Evolutionary conservation across 345 rosid genomes (phyloP).

Genomic region (Schrenkiella parvula): DNA sequence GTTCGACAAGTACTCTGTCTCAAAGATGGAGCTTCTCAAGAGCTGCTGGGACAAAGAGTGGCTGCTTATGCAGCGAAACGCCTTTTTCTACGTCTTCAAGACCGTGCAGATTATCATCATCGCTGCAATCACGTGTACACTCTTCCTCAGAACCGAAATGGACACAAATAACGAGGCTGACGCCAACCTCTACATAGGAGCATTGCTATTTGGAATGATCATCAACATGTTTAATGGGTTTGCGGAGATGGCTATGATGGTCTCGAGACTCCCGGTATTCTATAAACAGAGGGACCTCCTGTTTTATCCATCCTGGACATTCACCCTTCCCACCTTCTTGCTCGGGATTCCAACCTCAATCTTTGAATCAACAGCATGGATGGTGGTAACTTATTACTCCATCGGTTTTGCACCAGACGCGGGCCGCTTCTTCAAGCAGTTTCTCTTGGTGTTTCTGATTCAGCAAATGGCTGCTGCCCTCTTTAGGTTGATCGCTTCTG

Average conservation of each 20-base stretch:
- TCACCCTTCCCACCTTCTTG: slow-evolving; percentile 49
- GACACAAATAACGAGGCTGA: not conserved
- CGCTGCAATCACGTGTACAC: slow-evolving; percentile 46
- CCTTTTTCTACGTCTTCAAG: slow-evolving; percentile 30
- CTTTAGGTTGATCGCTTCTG: slow-evolving; percentile 43
- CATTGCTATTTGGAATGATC: slow-evolving; percentile 48
- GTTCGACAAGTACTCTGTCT: slow-evolving; percentile 40
- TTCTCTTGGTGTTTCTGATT: slow-evolving; percentile 41
- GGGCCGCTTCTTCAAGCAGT: slow-evolving; percentile 50
- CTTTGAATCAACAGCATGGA: slow-evolving; percentile 53
- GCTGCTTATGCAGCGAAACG: slow-evolving; percentile 30
- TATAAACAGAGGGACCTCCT: slow-evolving; percentile 65
- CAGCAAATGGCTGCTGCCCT: slow-evolving; percentile 42
- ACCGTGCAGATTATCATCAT: slow-evolving; percentile 43
- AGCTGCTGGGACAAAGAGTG: slow-evolving; percentile 56
- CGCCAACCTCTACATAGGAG: slow-evolving; percentile 40
- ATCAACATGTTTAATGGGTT: slow-evolving; percentile 54
- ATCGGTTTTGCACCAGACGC: slow-evolving; percentile 69
- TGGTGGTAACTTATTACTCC: slow-evolving; percentile 56
- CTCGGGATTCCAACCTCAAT: slow-evolving; percentile 43
- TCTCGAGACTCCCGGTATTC: slow-evolving; percentile 61
- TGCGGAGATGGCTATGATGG: slow-evolving; percentile 57
- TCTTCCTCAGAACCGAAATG: slow-evolving; percentile 48
- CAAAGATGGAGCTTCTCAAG: slow-evolving; percentile 56
- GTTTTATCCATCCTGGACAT: slow-evolving; percentile 78